Base-by-base conservation (phyloP, 352 stramenopile genomes). In the Globisporangium carolinianum region DNA sequence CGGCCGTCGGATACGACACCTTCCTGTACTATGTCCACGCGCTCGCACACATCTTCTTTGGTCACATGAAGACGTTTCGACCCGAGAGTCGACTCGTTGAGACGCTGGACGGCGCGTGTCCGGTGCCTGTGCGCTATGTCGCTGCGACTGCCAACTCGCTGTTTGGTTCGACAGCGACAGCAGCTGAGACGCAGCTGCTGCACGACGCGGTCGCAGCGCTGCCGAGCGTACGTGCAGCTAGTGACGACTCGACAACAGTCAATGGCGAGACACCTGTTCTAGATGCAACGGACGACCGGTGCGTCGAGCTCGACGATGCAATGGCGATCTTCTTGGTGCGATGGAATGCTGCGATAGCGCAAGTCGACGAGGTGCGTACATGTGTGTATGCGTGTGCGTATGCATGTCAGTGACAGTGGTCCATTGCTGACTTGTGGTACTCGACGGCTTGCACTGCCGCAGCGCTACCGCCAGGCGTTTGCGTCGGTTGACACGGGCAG, bases 21-120 rank as follows among this genome's bases (percentile, higher is more conserved):
- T 79, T 89, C 41, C 55, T 89, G 8, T 88, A 87, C 52, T 91
- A 87, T 50, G 43, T 83, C 7, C 77, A 89, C 39, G 79, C 78
- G 18, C 63, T 91, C 2, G 68, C 55, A 0, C 77, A 89, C 53
- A 37, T 91, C 15, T 73, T 91, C 46, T 84, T 87, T 52, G 79
- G 78, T 1, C 67, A 82, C 12, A 84, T 89, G 67, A 83, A 89
- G 65, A 73, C 87, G 41, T 91, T 87, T 67, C 70, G 75, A 54
- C 12, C 63, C 12, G 77, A 72, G 32, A 79, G 79, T 32, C 70
- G 79, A 6, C 56, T 91, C 5, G 63, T 83, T 47, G 75, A 91
- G 69, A 75, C 70, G 9, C 11, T 52, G 1, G 82, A 81, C 17
- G 81, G 81, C 4, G 71, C 62, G 6, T 91, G 75, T 53, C 55